Percentiles rank a stretch among this genome's conserved stretches.
phyloP scores from a whole-genome alignment of 306 rosid species.

The Clitoria ternatea region DNA sequence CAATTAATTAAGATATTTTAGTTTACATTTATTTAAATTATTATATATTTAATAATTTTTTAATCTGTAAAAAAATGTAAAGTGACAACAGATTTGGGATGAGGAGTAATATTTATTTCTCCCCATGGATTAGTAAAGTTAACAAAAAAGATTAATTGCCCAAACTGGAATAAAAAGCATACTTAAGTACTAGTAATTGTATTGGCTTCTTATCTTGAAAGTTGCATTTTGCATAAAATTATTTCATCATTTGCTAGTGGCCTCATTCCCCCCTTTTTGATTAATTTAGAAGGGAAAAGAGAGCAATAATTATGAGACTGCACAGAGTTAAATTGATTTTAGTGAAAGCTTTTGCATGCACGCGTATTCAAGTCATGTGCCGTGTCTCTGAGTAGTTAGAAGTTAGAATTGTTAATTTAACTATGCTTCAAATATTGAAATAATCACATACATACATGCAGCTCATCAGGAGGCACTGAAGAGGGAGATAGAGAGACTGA shows the following conservation, averaged over 20 bases:
- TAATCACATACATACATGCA: conserved; percentile 26
- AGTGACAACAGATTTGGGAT: no score
- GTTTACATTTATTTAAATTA: no score
- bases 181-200: neutral
- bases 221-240: conserved; percentile 9
- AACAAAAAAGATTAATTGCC: neutral
- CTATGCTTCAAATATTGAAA: conserved; percentile 1
- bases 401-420: conserved; percentile 11
- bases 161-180: neutral
- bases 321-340: conserved; percentile 13
- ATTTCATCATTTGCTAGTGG: no score
- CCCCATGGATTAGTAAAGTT: neutral
- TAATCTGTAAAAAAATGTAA: no score
- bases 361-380: conserved; percentile 34
- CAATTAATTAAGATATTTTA: no score
- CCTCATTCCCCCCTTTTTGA: no score
- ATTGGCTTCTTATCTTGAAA: conserved; percentile 15
- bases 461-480: conserved; percentile 98
- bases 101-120: no score
- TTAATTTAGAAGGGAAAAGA: conserved; percentile 8
- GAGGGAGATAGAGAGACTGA: conserved; percentile 92
- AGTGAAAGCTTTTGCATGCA: conserved; percentile 39
- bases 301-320: conserved; percentile 34
- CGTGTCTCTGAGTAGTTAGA: conserved; percentile 15
- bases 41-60: no score